These are phyloP conservation scores for Alternaria incomplexa DNA, from an alignment of 2,329 filamentous ascomycete genomes.

Conservation along the genomic window DNA sequence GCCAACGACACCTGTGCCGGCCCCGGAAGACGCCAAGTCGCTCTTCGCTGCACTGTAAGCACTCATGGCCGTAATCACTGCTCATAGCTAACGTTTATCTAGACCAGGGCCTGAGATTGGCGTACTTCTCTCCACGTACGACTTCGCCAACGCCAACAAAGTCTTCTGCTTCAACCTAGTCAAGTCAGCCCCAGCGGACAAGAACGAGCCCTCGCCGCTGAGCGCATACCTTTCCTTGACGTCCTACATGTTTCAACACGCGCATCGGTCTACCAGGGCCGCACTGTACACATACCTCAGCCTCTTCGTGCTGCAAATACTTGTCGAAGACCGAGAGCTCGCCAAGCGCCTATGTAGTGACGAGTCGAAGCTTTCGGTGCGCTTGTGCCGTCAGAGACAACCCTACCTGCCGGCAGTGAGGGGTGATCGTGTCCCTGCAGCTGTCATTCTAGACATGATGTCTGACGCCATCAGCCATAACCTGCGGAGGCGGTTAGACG, in stretches of 20 bases:
- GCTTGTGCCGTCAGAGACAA: slow-evolving; percentile 86
- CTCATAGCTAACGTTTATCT: slow-evolving; percentile 11
- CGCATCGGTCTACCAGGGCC: slow-evolving; percentile 79
- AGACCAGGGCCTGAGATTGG: slow-evolving; percentile 82
- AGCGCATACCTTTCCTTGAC: slow-evolving; percentile 83
- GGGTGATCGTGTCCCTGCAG: slow-evolving; percentile 74
- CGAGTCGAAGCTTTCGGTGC: slow-evolving; percentile 74
- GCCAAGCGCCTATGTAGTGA: slow-evolving; percentile 86
- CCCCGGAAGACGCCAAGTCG: slow-evolving; percentile 80
- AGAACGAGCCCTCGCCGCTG: slow-evolving; percentile 74
- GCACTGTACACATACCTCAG: slow-evolving; percentile 85
- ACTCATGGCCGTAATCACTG: background rate
- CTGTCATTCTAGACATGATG: slow-evolving; percentile 82
- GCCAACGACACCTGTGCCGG: slow-evolving; percentile 65
- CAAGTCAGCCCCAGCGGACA: slow-evolving; percentile 64
- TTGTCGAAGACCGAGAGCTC: slow-evolving; percentile 83
- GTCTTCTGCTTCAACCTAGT: slow-evolving; percentile 89
- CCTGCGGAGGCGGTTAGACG: slow-evolving; percentile 81
- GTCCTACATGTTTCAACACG: slow-evolving; percentile 93
- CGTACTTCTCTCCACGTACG: slow-evolving; percentile 83
- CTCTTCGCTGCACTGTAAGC: slow-evolving; percentile 80
- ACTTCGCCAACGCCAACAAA: slow-evolving; percentile 94
- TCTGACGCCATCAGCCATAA: slow-evolving; percentile 95
- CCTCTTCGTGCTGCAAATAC: slow-evolving; percentile 81
- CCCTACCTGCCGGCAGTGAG: slow-evolving; percentile 80